Conservation (phyloP, 2,329 filamentous ascomycete genomes). For the Pyrenochaeta sp. region DNA sequence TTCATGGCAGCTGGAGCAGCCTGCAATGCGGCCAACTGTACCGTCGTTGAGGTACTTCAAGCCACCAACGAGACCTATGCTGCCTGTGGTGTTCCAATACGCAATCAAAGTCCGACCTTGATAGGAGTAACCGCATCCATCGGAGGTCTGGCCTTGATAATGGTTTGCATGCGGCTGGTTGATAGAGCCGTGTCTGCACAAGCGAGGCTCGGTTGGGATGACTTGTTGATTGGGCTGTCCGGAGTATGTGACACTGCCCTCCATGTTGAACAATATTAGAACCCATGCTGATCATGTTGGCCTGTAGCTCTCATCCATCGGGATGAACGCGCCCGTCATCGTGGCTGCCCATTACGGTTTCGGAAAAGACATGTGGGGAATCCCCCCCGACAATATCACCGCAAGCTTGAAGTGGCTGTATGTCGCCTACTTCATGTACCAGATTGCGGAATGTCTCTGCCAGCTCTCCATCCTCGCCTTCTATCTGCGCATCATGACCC, state of each 20-base stretch:
- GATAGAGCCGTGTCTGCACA: constrained; percentile 34
- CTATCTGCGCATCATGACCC: constrained; percentile 42
- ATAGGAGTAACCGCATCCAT: constrained; percentile 32
- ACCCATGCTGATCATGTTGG: constrained; percentile 14
- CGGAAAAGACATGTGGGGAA: constrained; percentile 43
- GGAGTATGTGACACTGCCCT: constrained; percentile 26
- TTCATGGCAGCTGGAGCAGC: constrained; percentile 31
- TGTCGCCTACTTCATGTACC: constrained; percentile 43
- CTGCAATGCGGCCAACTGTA: constrained; percentile 41
- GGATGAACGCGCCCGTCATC: constrained; percentile 37
- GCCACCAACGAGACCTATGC: constrained; percentile 36
- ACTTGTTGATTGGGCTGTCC: constrained; percentile 39
- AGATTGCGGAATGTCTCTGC: constrained; percentile 34
- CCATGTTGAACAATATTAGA: not conserved
- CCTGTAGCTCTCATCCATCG: constrained; percentile 24
- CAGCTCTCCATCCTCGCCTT: constrained; percentile 45
- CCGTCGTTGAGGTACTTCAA: constrained; percentile 35
- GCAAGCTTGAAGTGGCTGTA: constrained; percentile 38
- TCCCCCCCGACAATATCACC: constrained; percentile 37
- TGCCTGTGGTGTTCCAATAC: constrained; percentile 36
- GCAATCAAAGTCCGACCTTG: constrained; percentile 27
- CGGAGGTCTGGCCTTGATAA: constrained; percentile 33
- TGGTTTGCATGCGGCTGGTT: constrained; percentile 37
- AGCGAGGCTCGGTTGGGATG: constrained; percentile 40
- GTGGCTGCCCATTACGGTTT: constrained; percentile 37